Conservation (phyloP, 192 early-diverging fungal genomes). For the Phycomyces nitens region DNA sequence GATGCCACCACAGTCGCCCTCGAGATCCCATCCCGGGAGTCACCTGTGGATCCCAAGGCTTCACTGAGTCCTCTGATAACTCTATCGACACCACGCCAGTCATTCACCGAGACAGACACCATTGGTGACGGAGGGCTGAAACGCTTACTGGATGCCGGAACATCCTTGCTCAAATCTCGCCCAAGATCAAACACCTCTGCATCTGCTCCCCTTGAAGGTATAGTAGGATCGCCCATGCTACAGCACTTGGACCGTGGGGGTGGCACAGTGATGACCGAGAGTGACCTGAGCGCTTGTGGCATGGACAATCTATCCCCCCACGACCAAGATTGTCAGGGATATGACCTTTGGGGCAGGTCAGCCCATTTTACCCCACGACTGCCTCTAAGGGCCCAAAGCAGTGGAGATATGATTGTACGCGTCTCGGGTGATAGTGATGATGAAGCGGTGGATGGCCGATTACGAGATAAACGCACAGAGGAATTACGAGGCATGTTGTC, state of each 20-base stretch:
- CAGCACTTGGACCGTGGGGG: slow-evolving; percentile 22
- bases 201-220: slow-evolving; percentile 14
- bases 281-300: slow-evolving; percentile 16
- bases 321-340: background rate
- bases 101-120: background rate
- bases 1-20: slow-evolving; percentile 27
- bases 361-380: background rate
- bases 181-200: slow-evolving; percentile 28
- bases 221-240: background rate
- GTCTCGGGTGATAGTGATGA: slow-evolving; percentile 40
- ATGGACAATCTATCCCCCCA: background rate
- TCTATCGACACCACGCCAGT: background rate
- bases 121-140: slow-evolving; percentile 18
- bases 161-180: slow-evolving; percentile 27
- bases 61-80: slow-evolving; percentile 1
- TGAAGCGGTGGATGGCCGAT: slow-evolving; percentile 35
- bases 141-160: slow-evolving; percentile 29
- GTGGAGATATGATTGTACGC: background rate
- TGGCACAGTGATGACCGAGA: slow-evolving; percentile 29
- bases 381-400: background rate
- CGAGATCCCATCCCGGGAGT: slow-evolving; percentile 15
- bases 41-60: background rate
- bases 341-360: background rate
- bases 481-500: slow-evolving; percentile 47
- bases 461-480: slow-evolving; percentile 41